These are phyloP conservation scores for Aspergillus coremiiformis DNA, from an alignment of 495 filamentous ascomycete genomes.

Conservation along the genomic window DNA sequence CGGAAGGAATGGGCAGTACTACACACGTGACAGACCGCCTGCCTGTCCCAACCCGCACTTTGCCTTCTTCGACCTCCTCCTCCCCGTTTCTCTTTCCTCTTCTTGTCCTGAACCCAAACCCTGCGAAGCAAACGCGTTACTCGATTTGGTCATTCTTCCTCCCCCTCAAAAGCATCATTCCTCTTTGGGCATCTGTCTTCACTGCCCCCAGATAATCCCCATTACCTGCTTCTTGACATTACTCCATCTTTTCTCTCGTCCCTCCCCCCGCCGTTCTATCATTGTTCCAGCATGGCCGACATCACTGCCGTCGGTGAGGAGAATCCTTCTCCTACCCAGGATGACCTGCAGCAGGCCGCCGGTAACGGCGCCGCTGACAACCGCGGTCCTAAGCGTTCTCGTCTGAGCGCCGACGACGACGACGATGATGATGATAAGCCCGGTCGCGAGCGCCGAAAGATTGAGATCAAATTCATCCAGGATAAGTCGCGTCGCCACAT, in stretches of 20 bases:
- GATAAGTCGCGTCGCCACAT: slow-evolving; percentile 99
- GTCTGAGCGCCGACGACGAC: slow-evolving; percentile 84
- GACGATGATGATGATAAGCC: slow-evolving; percentile 98
- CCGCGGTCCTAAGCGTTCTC: slow-evolving; percentile 85
- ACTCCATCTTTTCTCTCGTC: slow-evolving; percentile 7
- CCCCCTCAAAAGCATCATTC: slow-evolving; percentile 38
- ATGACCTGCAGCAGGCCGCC: slow-evolving; percentile 45
- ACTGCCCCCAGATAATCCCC: slow-evolving; percentile 17
- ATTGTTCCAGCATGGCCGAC: slow-evolving; percentile 32
- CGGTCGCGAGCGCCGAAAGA: slow-evolving; percentile 96
- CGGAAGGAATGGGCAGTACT: neutral
- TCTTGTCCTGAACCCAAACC: slow-evolving; percentile 30
- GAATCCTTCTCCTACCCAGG: slow-evolving; percentile 43
- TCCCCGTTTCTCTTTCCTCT: slow-evolving; percentile 31
- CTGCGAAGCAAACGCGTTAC: slow-evolving; percentile 47
- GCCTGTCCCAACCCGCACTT: slow-evolving; percentile 32
- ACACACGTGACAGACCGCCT: slow-evolving; percentile 36
- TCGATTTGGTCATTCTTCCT: slow-evolving; percentile 44
- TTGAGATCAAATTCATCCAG: slow-evolving; percentile 99
- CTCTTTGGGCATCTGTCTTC: slow-evolving; percentile 39
- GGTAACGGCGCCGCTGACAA: slow-evolving; percentile 52
- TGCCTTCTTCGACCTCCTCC: slow-evolving; percentile 36
- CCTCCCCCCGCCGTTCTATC: slow-evolving; percentile 1
- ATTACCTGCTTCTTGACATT: slow-evolving; percentile 14
- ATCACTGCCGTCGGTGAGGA: slow-evolving; percentile 42